Evolutionary conservation across 805 yeast genomes (phyloP).

Genomic region (Metschnikowia cubensis): DNA sequence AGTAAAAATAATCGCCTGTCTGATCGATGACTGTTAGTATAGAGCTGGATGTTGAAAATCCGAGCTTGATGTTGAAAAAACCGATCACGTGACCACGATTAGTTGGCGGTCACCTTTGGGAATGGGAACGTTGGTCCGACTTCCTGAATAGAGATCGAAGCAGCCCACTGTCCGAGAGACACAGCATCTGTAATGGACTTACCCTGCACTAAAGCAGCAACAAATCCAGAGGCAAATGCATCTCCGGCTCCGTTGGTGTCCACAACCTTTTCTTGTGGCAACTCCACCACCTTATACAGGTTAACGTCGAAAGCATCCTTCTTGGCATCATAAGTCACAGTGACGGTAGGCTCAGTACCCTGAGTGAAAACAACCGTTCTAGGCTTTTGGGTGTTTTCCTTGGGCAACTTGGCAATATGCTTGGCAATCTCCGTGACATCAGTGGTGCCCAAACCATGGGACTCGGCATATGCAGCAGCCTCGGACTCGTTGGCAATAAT

Average conservation of each 20-base stretch:
- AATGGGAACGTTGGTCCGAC: conserved; percentile 92
- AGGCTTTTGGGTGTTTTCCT: conserved; percentile 59
- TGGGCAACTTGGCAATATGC: conserved; percentile 73
- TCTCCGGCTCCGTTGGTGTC: conserved; percentile 99
- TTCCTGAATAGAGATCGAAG: conserved; percentile 85
- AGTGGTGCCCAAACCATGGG: conserved; percentile 60
- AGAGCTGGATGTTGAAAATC: not conserved
- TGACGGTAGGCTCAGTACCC: conserved; percentile 87
- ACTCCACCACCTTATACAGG: conserved; percentile 65
- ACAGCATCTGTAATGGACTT: conserved; percentile 57
- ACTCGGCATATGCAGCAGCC: conserved; percentile 89
- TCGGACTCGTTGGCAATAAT: conserved; percentile 96
- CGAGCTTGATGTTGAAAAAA: conserved; percentile 17
- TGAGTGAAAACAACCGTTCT: conserved; percentile 94
- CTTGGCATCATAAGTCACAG: conserved; percentile 54
- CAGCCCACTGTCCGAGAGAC: conserved; percentile 95
- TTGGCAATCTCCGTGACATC: conserved; percentile 79
- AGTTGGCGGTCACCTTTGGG: conserved; percentile 51
- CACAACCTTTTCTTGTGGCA: conserved; percentile 61
- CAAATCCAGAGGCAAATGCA: conserved; percentile 95
- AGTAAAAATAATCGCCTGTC: not conserved
- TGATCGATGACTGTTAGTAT: not conserved
- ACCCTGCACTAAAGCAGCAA: conserved; percentile 81
- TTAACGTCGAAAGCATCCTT: conserved; percentile 45
- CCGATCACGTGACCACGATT: not conserved